These are phyloP conservation scores for Neurospora sp. DNA, from an alignment of 2,329 filamentous ascomycete genomes.

Conservation along the genomic window DNA sequence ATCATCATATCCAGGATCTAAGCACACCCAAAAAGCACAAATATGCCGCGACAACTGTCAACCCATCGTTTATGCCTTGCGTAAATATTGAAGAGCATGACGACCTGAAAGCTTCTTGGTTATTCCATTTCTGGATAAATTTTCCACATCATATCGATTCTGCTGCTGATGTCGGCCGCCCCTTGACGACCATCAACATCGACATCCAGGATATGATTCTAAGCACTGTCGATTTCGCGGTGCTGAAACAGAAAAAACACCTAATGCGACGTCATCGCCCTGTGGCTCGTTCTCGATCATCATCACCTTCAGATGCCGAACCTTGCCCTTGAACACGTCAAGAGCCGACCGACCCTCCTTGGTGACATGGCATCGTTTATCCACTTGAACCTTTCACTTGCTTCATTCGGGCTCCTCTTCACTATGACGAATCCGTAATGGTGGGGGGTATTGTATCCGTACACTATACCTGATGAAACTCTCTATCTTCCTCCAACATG, in stretches of 20 bases:
- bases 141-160: neutral
- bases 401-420: neutral
- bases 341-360: neutral
- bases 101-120: neutral
- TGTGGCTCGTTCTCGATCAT: neutral
- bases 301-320: neutral
- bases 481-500: neutral
- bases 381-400: neutral
- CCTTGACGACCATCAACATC: neutral
- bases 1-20: neutral
- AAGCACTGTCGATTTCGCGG: neutral
- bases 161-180: neutral
- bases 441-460: neutral
- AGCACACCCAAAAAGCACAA: constrained; percentile 4
- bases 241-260: neutral
- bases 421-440: neutral
- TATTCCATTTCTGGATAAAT: neutral
- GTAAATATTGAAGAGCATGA: neutral
- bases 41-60: constrained; percentile 13
- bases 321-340: neutral
- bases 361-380: neutral
- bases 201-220: neutral
- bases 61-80: neutral
- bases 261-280: neutral
- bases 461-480: neutral